These are phyloP conservation scores for Trichoderma sp. DNA, from an alignment of 2,329 filamentous ascomycete genomes.

Conservation along the genomic window DNA sequence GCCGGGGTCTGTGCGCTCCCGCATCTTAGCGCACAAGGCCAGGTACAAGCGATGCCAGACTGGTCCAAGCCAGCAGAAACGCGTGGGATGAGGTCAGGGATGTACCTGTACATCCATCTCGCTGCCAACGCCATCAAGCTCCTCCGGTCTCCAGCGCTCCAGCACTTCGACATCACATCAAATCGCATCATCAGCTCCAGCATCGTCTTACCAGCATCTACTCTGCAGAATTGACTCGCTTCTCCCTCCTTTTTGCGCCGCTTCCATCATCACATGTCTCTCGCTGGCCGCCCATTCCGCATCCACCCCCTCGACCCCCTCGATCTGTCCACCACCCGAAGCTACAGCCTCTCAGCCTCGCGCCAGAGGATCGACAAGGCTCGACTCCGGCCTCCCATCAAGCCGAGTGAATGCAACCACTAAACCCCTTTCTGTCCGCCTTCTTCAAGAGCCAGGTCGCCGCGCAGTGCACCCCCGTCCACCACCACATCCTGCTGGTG, in stretches of 20 bases:
- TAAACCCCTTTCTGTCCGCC: conserved; percentile 97
- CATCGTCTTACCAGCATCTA: neutral
- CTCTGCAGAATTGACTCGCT: conserved; percentile 7
- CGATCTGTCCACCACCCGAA: neutral
- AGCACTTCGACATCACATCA: neutral
- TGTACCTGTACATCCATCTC: neutral
- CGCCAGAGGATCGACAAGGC: conserved; percentile 37
- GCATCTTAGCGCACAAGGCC: conserved; percentile 27
- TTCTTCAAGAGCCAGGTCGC: conserved; percentile 97
- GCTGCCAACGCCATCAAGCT: neutral
- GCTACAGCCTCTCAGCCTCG: conserved; percentile 24
- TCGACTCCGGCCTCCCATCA: conserved; percentile 34
- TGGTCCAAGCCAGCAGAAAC: conserved; percentile 20
- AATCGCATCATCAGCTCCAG: neutral
- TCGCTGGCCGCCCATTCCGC: conserved; percentile 29
- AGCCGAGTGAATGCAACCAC: conserved; percentile 77
- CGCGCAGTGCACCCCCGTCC: conserved; percentile 85
- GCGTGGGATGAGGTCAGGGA: conserved; percentile 29
- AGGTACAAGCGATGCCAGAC: conserved; percentile 28
- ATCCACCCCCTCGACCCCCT: conserved; percentile 16
- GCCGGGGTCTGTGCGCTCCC: conserved; percentile 25
- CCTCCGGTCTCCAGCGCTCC: neutral
- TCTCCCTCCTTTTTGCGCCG: neutral
- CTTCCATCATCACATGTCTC: conserved; percentile 27
- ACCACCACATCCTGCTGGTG: conserved; percentile 92